Percentiles rank a stretch among this genome's conserved stretches.
phyloP scores from a whole-genome alignment of 208 protist genomes.

The Trypanosoma melophagium region DNA sequence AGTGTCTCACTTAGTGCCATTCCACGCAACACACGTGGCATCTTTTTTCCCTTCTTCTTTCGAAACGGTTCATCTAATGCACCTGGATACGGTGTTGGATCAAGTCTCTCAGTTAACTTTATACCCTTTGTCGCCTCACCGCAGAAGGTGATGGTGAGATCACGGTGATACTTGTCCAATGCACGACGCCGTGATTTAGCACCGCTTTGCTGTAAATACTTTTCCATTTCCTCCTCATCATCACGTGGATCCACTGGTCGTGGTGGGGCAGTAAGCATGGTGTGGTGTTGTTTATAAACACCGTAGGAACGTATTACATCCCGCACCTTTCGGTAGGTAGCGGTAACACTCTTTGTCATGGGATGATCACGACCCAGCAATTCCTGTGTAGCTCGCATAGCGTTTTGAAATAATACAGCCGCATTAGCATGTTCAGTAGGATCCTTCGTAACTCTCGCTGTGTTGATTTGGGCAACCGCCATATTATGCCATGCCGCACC shows the following conservation, averaged over 20 bases:
- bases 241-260: conserved; percentile 74
- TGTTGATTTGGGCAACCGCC: conserved; percentile 85
- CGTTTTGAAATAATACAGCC: conserved; percentile 76
- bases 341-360: conserved; percentile 70
- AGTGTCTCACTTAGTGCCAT: conserved; percentile 66
- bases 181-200: conserved; percentile 45
- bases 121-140: conserved; percentile 66
- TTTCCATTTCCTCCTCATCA: conserved; percentile 46
- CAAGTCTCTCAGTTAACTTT: conserved; percentile 68
- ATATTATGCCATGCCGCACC: conserved; percentile 89
- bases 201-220: conserved; percentile 37
- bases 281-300: conserved; percentile 77
- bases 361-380: conserved; percentile 74
- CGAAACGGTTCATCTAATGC: conserved; percentile 48
- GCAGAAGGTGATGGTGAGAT: conserved; percentile 85
- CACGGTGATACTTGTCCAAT: conserved; percentile 46
- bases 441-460: conserved; percentile 31
- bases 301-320: conserved; percentile 49
- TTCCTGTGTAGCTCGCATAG: conserved; percentile 82
- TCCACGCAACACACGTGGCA: conserved; percentile 33
- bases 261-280: conserved; percentile 57
- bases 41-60: conserved; percentile 15
- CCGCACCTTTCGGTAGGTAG: conserved; percentile 74
- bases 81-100: conserved; percentile 63
- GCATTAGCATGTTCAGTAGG: conserved; percentile 70